phyloP scores from a whole-genome alignment of 768 basidiomycete genomes.

The Cubamyces lactineus region DNA sequence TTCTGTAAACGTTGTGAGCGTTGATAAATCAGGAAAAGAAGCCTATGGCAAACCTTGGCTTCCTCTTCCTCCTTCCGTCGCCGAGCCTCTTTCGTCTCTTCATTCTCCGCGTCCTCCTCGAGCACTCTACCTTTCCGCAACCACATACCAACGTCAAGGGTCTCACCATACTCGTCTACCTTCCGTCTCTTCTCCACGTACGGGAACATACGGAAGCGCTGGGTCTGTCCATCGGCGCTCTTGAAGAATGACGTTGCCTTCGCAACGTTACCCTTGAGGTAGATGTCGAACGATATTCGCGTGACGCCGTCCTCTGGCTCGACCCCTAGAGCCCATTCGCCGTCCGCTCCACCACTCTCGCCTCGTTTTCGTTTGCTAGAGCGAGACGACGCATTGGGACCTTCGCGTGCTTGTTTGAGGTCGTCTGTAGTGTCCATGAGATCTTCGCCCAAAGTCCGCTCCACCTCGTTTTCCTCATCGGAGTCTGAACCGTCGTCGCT shows the following conservation, averaged over 20 bases:
- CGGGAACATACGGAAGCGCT: slow-evolving; percentile 96
- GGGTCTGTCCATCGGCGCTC: slow-evolving; percentile 65
- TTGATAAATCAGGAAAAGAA: neutral
- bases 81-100: slow-evolving; percentile 75
- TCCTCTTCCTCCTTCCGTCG: slow-evolving; percentile 78
- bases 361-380: slow-evolving; percentile 46
- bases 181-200: slow-evolving; percentile 90
- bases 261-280: slow-evolving; percentile 93
- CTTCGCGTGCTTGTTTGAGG: slow-evolving; percentile 24
- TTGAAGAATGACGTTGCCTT: slow-evolving; percentile 89
- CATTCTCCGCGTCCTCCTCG: slow-evolving; percentile 86
- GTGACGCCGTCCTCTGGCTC: slow-evolving; percentile 78
- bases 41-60: slow-evolving; percentile 57
- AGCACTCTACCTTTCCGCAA: slow-evolving; percentile 87
- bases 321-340: slow-evolving; percentile 60
- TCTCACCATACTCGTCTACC: slow-evolving; percentile 96
- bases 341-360: slow-evolving; percentile 48
- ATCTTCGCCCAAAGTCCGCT: slow-evolving; percentile 53
- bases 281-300: slow-evolving; percentile 92
- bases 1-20: slow-evolving; percentile 49
- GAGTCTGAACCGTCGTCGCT: slow-evolving; percentile 54
- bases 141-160: slow-evolving; percentile 95
- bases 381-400: slow-evolving; percentile 18
- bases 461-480: slow-evolving; percentile 67
- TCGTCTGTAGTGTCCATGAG: slow-evolving; percentile 52